Evolutionary conservation across 352 stramenopile species (phyloP), one percentile per base, ranked within the genome.

Genomic region (Peronospora destructor): DNA sequence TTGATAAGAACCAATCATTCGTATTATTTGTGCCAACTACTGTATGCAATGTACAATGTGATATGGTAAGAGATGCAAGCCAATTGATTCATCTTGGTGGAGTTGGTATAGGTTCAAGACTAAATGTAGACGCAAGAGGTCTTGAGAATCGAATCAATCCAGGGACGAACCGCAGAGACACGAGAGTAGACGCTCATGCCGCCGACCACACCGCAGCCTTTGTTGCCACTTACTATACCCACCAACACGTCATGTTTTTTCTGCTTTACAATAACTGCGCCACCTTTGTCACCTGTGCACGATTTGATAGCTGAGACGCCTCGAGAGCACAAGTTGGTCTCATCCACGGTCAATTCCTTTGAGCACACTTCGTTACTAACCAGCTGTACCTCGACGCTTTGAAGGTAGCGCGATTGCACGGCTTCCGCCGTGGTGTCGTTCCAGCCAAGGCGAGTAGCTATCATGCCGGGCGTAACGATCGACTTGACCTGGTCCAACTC

Each of bases 201-300:
- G 2, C 62, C 61, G 7, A 49, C 49, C 14, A 64, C 39, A 0
- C 67, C 72, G 42, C 77, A 88, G 7, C 56, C 66, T 28, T 68
- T 56, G 11, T 68, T 76, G 51, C 60, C 74, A 54, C 69, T 84
- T 17, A 85, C 73, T 12, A 85, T 45, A 6, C 73, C 76, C 11
- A 85, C 49, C 1, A 82, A 50, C 6, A 68, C 46, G 13, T 79
- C 71, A 13, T 36, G 40, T 2, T 25, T 58, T 10, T 54, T 54
- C 21, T 59, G 49, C 35, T 64, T 57, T 17, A 68, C 51, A 10
- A 71, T 67, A 6, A 85, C 53, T 1, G 71, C 66, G 12, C 73
- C 76, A 19, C 73, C 76, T 13, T 76, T 68, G 57, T 85, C 73
- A 12, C 72, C 72, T 58, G 82, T 65, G 49, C 76, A 87, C 41